phyloP scores from a whole-genome alignment of 2,329 filamentous ascomycete genomes.

The Phialemoniopsis sp. region DNA sequence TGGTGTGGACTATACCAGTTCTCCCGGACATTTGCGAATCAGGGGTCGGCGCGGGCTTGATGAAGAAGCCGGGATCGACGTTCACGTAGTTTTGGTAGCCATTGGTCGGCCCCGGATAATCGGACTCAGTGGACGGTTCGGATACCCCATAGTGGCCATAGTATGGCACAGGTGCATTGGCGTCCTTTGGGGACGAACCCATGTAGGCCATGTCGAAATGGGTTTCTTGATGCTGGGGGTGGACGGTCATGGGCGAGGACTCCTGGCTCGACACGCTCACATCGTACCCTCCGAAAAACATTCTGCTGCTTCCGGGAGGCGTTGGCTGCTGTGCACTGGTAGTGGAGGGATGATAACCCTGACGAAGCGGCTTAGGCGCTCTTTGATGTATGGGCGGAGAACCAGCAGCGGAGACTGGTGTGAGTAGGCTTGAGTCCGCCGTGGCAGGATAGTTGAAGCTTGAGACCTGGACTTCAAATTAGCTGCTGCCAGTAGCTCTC shows the following conservation, averaged over 20 bases:
- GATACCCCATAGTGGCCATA: constrained; percentile 32
- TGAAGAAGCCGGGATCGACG: constrained; percentile 6
- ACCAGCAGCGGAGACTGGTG: constrained; percentile 44
- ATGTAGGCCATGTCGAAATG: constrained; percentile 28
- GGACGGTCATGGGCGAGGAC: constrained; percentile 39
- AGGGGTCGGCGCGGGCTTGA: too few relatives aligned
- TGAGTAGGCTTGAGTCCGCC: constrained; percentile 38
- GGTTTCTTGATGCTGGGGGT: constrained; percentile 28
- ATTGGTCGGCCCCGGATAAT: too few relatives aligned
- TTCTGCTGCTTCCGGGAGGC: constrained; percentile 40
- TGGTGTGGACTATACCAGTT: constrained; percentile 1
- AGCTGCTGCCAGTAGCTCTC: constrained; percentile 1
- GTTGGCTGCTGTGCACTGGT: constrained; percentile 38
- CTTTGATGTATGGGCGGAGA: constrained; percentile 44
- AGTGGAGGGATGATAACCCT: constrained; percentile 30
- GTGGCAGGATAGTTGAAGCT: constrained; percentile 30
- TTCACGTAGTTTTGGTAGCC: background rate
- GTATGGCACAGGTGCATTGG: constrained; percentile 28
- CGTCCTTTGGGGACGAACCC: constrained; percentile 23
- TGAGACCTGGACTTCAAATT: constrained; percentile 21
- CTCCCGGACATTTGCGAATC: too few relatives aligned
- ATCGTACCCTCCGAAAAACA: constrained; percentile 38
- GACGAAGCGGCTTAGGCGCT: constrained; percentile 28
- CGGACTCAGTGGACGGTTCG: constrained; percentile 11
- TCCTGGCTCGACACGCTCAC: constrained; percentile 35